These are phyloP conservation scores for Ambrosia hybrid DNA, from an alignment of 140 eudicot genomes.

Conservation along the genomic window DNA sequence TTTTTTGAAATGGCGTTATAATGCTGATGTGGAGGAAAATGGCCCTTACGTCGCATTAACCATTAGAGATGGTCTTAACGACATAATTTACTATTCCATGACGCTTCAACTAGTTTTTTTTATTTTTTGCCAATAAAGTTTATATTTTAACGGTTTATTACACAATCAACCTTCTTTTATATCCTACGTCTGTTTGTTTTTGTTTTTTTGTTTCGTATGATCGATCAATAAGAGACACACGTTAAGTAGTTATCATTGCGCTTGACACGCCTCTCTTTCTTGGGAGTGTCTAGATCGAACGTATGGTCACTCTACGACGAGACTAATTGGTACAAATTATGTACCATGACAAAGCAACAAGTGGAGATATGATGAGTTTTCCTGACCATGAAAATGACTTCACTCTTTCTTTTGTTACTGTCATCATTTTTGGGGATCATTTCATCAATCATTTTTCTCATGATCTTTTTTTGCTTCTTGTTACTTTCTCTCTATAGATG, in stretches of 20 bases:
- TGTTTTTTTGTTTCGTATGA: background rate
- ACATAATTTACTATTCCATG: no score
- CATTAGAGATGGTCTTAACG: no score
- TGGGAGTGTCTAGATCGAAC: background rate
- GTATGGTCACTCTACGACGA: background rate
- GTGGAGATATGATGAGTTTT: slow-evolving; percentile 29
- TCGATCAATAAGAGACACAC: background rate
- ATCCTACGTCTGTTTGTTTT: background rate
- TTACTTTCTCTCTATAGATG: slow-evolving; percentile 31
- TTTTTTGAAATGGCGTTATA: no score
- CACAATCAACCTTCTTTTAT: background rate
- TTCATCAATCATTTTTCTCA: slow-evolving; percentile 45
- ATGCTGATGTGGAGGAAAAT: no score
- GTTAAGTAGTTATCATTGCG: background rate
- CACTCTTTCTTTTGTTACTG: slow-evolving; percentile 27
- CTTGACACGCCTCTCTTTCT: background rate
- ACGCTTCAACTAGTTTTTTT: no score
- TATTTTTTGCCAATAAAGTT: no score
- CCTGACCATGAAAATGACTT: slow-evolving; percentile 39
- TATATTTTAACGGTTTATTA: no score
- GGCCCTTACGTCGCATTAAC: no score
- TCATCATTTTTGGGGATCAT: slow-evolving; percentile 39
- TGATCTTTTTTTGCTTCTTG: slow-evolving; percentile 25
- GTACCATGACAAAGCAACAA: slow-evolving; percentile 37
- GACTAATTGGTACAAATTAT: background rate